Evolutionary conservation across 192 early-diverging fungal genomes (phyloP), one percentile per base, ranked within the genome.

Genomic region (Coemansia sp.): DNA sequence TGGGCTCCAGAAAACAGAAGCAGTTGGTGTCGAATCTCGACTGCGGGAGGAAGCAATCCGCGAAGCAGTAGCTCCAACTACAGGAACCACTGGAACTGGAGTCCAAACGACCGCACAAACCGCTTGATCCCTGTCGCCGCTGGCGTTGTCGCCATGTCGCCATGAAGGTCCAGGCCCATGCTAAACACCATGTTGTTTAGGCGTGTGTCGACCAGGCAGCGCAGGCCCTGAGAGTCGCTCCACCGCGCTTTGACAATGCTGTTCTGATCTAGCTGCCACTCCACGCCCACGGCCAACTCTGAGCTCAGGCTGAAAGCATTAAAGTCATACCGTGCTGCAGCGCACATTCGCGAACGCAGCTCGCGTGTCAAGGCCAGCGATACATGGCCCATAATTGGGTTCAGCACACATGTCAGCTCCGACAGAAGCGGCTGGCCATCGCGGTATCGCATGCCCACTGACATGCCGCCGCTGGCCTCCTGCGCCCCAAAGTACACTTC

Each of bases 301-400:
- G 92, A 91, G 31, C 93, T 90, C 52, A 95, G 92, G 54, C 89
- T 91, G 71, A 94, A 97, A 9, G 91, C 85, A 53, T 95, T 96
- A 71, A 96, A 91, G 56, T 94, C 89, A 74, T 94, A 98, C 19
- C 91, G 84, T 2, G 91, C 89, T 34, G 93, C 85, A 53, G 94
- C 81, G 11, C 84, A 86, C 36, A 92, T 62, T 25, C 86, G 82
- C 3, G 83, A 82, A 25, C 85, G 83, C 20, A 97, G 83, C 59
- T 90, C 88, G 17, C 92, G 87, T 0, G 90, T 88, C 85, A 94
- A 97, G 5, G 90, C 86, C 23, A 90, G 77, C 38, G 91, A 88
- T 66, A 94, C 71, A 65, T 96, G 93, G 31, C 97, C 97, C 88
- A 98, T 94, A 67, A 96, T 89, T 12, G 94, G 95, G 59, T 94